Conservation (phyloP, 148 eudicot species). For the Tetragonia tetragonoides region DNA sequence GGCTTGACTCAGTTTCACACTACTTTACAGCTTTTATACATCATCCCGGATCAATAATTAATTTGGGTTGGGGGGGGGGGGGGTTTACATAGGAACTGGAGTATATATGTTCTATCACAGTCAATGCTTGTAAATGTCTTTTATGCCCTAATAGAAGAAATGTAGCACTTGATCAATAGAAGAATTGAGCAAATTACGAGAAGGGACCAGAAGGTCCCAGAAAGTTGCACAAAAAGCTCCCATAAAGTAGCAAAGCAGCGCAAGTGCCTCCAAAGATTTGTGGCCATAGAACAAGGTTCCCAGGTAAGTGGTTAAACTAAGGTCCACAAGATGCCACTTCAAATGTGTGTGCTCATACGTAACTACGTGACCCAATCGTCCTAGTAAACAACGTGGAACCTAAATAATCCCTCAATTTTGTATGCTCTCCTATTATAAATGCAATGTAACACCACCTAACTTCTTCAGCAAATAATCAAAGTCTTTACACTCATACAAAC, state of each 20-base stretch:
- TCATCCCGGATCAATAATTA: no score
- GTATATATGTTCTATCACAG: no score
- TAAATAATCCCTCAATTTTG: conserved; percentile 12
- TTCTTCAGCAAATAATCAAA: neutral
- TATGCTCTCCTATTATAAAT: conserved; percentile 7
- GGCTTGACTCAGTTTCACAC: no score
- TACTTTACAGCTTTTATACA: no score
- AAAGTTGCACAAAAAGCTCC: no score
- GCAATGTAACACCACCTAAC: neutral
- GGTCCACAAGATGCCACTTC: conserved; percentile 13
- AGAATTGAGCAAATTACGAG: no score
- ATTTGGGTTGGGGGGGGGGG: no score
- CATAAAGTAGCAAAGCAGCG: conserved; percentile 2
- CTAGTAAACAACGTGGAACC: conserved; percentile 21
- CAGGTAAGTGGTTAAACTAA: neutral
- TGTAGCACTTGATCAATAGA: no score
- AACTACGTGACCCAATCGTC: conserved; percentile 12
- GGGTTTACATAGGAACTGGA: no score
- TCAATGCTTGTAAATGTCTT: no score
- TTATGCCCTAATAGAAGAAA: no score
- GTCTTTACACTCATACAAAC: neutral
- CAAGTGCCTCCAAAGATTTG: neutral
- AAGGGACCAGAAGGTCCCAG: conserved; percentile 8
- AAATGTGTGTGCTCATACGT: conserved; percentile 8
- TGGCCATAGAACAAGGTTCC: neutral